Percentiles rank a stretch among this genome's conserved stretches.
phyloP scores from a whole-genome alignment of 306 rosid genomes.

The Acacia acuminata region DNA sequence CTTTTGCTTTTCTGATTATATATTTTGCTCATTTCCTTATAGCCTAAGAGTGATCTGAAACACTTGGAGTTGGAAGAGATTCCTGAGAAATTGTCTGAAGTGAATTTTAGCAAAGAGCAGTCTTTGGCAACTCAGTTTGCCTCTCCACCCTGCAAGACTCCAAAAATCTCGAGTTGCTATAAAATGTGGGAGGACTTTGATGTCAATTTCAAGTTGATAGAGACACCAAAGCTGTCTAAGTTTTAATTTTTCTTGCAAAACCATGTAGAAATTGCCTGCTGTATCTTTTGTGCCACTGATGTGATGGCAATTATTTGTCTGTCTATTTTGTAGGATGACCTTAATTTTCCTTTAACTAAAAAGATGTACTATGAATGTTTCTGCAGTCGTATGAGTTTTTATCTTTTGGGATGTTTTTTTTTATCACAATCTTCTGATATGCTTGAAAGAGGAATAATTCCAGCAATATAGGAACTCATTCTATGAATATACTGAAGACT shows the following conservation, averaged over 20 bases:
- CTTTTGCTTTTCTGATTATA: background rate
- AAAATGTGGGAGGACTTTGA: conserved; percentile 44
- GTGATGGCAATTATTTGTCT: conserved; percentile 28
- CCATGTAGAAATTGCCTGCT: background rate
- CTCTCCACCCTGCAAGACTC: conserved; percentile 54
- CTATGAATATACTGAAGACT: background rate
- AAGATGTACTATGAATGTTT: background rate
- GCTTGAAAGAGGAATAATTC: background rate
- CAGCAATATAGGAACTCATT: background rate
- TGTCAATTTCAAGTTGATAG: conserved; percentile 54
- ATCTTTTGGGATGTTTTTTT: background rate
- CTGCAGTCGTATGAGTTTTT: background rate
- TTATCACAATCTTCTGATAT: background rate
- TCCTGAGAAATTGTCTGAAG: conserved; percentile 45
- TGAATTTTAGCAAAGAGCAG: conserved; percentile 22
- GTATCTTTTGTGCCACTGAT: conserved; percentile 31
- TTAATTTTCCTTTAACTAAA: background rate
- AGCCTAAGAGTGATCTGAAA: conserved; percentile 33
- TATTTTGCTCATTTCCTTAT: background rate
- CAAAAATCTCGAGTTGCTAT: conserved; percentile 34
- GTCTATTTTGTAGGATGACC: background rate
- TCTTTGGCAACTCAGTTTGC: conserved; percentile 20
- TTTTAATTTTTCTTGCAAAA: conserved; percentile 5
- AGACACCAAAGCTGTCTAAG: conserved; percentile 40
- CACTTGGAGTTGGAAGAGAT: conserved; percentile 46